Evolutionary conservation across 192 early-diverging fungal genomes (phyloP).

Genomic region (Coemansia sp.): DNA sequence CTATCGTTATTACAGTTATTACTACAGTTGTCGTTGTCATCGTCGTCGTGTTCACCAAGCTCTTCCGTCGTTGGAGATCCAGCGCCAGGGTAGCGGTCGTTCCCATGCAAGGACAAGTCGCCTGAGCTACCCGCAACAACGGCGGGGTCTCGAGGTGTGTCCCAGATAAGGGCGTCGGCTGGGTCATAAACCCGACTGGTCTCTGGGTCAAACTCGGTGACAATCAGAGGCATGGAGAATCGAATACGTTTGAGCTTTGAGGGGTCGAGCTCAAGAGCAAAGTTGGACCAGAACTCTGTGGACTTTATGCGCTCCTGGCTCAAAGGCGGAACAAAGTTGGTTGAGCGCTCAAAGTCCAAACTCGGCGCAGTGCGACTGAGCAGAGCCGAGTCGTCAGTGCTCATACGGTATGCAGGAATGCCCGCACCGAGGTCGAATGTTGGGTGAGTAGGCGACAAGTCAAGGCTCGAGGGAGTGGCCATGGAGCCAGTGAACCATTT

Average conservation of each 20-base stretch:
- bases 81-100: not conserved
- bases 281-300: conserved; percentile 57
- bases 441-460: conserved; percentile 18
- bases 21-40: conserved; percentile 6
- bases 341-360: conserved; percentile 53
- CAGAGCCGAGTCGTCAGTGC: conserved; percentile 10
- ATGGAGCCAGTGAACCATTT: conserved; percentile 40
- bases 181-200: conserved; percentile 33
- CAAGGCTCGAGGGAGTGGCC: conserved; percentile 16
- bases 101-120: conserved; percentile 3
- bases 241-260: conserved; percentile 51
- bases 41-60: not conserved
- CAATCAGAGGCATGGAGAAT: conserved; percentile 59
- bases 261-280: conserved; percentile 52
- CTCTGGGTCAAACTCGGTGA: conserved; percentile 55
- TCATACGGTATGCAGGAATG: conserved; percentile 32
- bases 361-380: conserved; percentile 47
- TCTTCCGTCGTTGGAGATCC: not conserved
- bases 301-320: conserved; percentile 57
- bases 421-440: conserved; percentile 51
- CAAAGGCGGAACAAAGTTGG: conserved; percentile 46
- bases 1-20: conserved; percentile 8
- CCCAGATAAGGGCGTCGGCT: conserved; percentile 6
- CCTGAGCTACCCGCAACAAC: not conserved
- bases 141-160: not conserved